Evolutionary conservation across 306 rosid species (phyloP).

Genomic region (Sindora glabra): DNA sequence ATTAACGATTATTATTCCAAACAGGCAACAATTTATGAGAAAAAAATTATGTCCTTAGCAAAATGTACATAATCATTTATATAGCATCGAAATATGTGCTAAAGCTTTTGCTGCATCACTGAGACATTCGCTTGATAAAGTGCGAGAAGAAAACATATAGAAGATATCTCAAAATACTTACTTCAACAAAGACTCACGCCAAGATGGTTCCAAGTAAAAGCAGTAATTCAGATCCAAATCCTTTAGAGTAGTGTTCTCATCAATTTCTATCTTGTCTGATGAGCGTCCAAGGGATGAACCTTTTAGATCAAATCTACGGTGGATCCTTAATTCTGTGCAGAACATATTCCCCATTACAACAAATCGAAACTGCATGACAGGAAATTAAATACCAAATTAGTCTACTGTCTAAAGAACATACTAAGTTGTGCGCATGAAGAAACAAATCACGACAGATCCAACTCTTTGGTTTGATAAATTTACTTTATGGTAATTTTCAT

Average conservation of each 20-base stretch:
- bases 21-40: too few relatives aligned
- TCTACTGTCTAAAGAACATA: constrained; percentile 18
- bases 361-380: constrained; percentile 80
- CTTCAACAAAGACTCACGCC: constrained; percentile 80
- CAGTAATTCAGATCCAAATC: constrained; percentile 85
- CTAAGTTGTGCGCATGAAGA: constrained; percentile 1
- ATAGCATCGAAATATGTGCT: background rate
- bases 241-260: constrained; percentile 90
- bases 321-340: constrained; percentile 97
- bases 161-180: constrained; percentile 31
- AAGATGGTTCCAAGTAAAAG: constrained; percentile 93
- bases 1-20: too few relatives aligned
- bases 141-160: background rate
- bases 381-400: constrained; percentile 15
- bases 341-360: constrained; percentile 99
- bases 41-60: background rate
- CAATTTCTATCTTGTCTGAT: constrained; percentile 93
- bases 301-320: constrained; percentile 86
- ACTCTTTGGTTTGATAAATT: too few relatives aligned
- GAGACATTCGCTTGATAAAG: background rate
- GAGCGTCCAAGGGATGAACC: constrained; percentile 98
- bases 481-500: too few relatives aligned
- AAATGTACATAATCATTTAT: too few relatives aligned
- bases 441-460: too few relatives aligned
- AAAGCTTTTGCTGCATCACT: background rate